These are phyloP conservation scores for Monilinia laxa DNA, from an alignment of 2,329 filamentous ascomycete genomes.

Conservation along the genomic window DNA sequence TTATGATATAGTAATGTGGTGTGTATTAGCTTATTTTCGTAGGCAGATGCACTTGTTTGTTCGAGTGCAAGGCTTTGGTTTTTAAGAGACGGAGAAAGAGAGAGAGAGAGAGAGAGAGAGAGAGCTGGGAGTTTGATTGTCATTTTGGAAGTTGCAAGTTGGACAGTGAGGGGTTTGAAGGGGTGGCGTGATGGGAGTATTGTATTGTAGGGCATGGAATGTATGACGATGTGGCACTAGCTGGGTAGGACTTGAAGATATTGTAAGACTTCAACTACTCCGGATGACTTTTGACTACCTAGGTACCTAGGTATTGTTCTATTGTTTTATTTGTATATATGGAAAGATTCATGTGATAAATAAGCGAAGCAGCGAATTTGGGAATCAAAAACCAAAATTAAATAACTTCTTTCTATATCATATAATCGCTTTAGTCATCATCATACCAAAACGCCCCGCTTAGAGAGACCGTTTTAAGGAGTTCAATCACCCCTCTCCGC, in stretches of 20 bases:
- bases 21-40: too few species aligned
- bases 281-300: neutral
- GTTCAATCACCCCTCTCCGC: neutral
- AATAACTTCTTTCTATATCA: constrained; percentile 10
- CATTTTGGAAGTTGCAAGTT: too few species aligned
- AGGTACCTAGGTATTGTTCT: too few species aligned
- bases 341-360: neutral
- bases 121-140: too few species aligned
- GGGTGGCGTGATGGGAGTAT: neutral
- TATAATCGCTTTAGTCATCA: constrained; percentile 1
- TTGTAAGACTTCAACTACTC: neutral
- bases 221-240: neutral
- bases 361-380: neutral
- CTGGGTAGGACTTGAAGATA: neutral
- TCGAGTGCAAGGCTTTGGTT: too few species aligned
- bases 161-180: too few species aligned
- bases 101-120: too few species aligned
- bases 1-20: too few species aligned
- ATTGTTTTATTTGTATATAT: neutral
- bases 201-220: neutral
- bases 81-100: too few species aligned
- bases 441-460: constrained; percentile 11
- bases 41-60: too few species aligned
- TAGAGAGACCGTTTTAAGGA: neutral
- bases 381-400: neutral